Base-by-base conservation (phyloP, 345 rosid species). In the Mangifera indica region DNA sequence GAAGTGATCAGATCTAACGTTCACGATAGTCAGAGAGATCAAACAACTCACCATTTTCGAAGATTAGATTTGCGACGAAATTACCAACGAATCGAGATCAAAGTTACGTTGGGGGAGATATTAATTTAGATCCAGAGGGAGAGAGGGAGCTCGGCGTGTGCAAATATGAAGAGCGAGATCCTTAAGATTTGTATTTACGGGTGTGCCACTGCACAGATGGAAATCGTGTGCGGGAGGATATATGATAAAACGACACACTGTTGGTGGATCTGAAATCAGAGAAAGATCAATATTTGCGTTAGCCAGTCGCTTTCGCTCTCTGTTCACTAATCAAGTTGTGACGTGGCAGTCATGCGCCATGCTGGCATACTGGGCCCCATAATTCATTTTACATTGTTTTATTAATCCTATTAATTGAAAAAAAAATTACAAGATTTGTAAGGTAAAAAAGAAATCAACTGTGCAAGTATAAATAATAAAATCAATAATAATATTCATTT, bases 41-140 rank as follows among this genome's bases (percentile, higher is more conserved):
- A 18, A 17, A 15, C 17, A 15, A 61, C 74, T 71, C 67, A 71
- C 74, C 74, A 71, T 71, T 34, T 71, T 71, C 48, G 60, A n/a
- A 10, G 34, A 20, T 67, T 10, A 34, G 48, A 7, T 67, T 20
- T 13, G 21, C 53, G 42, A 65, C 9, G 26, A 20, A 14, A 22
- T 10, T 21, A 21, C 5, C 29, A 12, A 7, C 11, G 20, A 34
- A 61, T 61, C 40, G 60, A 51, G 37, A 61, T 61, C 49, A 37
- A 51, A 22, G 32, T 8, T 21, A 5, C 6, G 12, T 21, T 12
- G 7, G 21, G 4, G 49, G 2, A 32, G 57, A 10, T 60, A 34
- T 8, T 18, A 34, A 60, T 32, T 53, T n/a, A 61, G 74, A 70
- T 70, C 65, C 73, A 49, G 32, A 48, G 8, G 29, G 37, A 48